phyloP scores from a whole-genome alignment of 1,284 basidiomycete species.

The Rhizoctonia solani region DNA sequence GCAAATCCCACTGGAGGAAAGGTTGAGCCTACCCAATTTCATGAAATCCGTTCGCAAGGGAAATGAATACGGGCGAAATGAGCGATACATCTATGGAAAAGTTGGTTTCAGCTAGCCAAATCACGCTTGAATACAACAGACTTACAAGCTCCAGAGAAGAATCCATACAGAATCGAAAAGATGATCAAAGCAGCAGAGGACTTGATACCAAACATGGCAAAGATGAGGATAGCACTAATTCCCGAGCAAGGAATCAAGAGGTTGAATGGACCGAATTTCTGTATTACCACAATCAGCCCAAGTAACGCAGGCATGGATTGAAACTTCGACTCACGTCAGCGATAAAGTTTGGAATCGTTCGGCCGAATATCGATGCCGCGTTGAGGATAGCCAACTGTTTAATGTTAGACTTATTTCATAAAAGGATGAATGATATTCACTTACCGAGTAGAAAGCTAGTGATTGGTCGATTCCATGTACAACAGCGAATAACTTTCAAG shows the following conservation, averaged over 20 bases:
- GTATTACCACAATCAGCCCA: not conserved
- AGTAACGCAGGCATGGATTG: not conserved
- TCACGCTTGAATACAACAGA: not conserved
- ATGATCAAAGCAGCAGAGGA: constrained; percentile 28
- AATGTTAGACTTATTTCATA: not conserved
- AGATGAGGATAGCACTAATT: constrained; percentile 34
- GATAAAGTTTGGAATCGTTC: constrained; percentile 28
- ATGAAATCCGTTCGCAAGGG: constrained; percentile 19
- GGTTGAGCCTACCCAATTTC: constrained; percentile 33
- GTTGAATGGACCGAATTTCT: constrained; percentile 37
- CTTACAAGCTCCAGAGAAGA: constrained; percentile 37
- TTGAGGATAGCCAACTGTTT: constrained; percentile 25
- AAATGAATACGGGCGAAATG: constrained; percentile 24
- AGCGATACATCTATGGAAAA: constrained; percentile 19
- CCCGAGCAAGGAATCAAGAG: constrained; percentile 24
- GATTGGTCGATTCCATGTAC: constrained; percentile 17
- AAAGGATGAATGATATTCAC: not conserved
- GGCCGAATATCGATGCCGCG: constrained; percentile 25
- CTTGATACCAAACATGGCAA: constrained; percentile 39
- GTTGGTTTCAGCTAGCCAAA: not conserved
- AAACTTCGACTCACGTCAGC: constrained; percentile 22
- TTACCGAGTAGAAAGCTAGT: constrained; percentile 27
- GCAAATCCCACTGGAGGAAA: not conserved
- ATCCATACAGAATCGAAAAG: constrained; percentile 38
- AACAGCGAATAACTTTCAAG: constrained; percentile 5